Evolutionary conservation across 257 asterid genomes (phyloP).

Genomic region (Fraxinus americana): DNA sequence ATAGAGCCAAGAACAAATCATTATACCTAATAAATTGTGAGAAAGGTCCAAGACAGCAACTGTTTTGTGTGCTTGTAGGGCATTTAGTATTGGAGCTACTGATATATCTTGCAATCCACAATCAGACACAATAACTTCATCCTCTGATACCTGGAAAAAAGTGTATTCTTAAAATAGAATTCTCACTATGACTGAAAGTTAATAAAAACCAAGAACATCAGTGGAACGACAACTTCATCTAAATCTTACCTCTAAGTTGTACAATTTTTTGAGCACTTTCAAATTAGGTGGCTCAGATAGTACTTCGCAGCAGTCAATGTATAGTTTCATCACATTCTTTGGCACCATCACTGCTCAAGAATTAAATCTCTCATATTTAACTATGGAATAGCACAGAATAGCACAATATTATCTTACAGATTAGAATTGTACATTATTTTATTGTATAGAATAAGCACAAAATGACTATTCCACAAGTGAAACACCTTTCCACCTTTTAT

Average conservation of each 20-base stretch:
- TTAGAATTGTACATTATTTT: background rate
- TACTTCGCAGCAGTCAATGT: constrained; percentile 70
- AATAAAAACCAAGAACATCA: constrained; percentile 6
- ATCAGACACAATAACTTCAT: constrained; percentile 73
- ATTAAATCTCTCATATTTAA: constrained; percentile 24
- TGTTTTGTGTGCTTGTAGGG: constrained; percentile 72
- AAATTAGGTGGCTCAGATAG: constrained; percentile 63
- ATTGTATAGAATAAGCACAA: background rate
- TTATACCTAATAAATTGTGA: constrained; percentile 86
- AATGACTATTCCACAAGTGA: background rate
- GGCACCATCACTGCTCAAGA: constrained; percentile 72
- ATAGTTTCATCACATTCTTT: constrained; percentile 75
- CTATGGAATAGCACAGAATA: constrained; percentile 14
- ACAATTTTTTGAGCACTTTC: constrained; percentile 75
- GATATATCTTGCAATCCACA: constrained; percentile 87
- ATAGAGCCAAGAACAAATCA: background rate
- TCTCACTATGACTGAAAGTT: constrained; percentile 6
- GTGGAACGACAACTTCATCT: constrained; percentile 15
- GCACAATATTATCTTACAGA: constrained; percentile 18
- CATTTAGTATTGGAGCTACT: constrained; percentile 74
- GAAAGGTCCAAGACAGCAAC: constrained; percentile 86
- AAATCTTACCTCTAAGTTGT: constrained; percentile 66
- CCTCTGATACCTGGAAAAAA: constrained; percentile 78
- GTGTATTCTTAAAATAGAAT: constrained; percentile 26
- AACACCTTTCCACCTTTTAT: background rate